Evolutionary conservation across 441 rosid genomes (phyloP), one percentile per base, ranked within the genome.

Genomic region (Pelargonium citronellum): DNA sequence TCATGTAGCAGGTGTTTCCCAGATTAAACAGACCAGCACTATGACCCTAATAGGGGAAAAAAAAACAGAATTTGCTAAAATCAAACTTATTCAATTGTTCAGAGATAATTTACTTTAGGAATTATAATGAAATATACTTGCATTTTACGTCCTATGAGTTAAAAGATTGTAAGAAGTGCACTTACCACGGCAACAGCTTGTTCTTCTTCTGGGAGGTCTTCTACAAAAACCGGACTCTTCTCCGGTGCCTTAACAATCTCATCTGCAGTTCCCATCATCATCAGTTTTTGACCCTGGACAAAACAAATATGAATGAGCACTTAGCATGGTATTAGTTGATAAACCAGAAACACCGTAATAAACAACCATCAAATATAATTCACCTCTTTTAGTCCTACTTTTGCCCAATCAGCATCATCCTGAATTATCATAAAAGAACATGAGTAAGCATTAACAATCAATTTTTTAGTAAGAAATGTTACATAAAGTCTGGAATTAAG

Each of bases 231-330:
- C 77, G 87, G 92, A 20, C 87, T 93, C 79, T 90, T 94, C 73
- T 94, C 97, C 6, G 98, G 97, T 72, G 95, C 95, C 77, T 91
- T 92, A 72, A 95, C 87, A 58, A 92, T 83, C 85, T 92, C 97
- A 81, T 89, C 99, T 11, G 94, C 97, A 73, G 98, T 91, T 75
- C 97, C 99, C 96, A 95, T 91, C 99, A 95, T 88, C 99, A 92
- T 95, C 87, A 95, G 77, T 74, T 84, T 91, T 85, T 92, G 98
- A 73, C 99, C 98, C 99, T 95, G 72, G 24, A 68, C 41, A 71
- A 75, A 60, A 57, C 17, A n/a, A n/a, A 66, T 16, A 55, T 19
- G n/a, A 13, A 11, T 15, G 16, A 49, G 57, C 16, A 49, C 47
- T 13, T 65, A 65, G n/a, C 12, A 58, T 1, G 22, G 8, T 7